Evolutionary conservation across 345 rosid species (phyloP).

Genomic region (Kandelia obovata): DNA sequence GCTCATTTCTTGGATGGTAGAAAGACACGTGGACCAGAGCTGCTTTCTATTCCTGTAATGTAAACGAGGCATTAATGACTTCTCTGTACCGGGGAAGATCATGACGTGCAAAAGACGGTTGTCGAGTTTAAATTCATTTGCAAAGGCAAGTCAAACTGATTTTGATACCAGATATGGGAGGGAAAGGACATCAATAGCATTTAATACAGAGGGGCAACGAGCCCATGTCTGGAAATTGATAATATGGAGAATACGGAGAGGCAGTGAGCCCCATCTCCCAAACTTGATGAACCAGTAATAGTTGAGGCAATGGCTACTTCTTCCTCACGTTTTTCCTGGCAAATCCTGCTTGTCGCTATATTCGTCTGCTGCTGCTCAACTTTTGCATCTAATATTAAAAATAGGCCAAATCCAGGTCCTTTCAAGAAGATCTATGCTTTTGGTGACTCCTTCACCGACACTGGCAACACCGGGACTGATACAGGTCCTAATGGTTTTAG

Average conservation of each 20-base stretch:
- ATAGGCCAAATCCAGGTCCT: conserved; percentile 25
- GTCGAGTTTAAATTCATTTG: neutral
- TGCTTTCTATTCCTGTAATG: neutral
- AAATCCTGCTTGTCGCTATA: conserved; percentile 2
- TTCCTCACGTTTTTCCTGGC: conserved; percentile 13
- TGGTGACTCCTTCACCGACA: conserved; percentile 93
- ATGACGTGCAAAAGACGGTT: neutral
- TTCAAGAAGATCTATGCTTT: conserved; percentile 81
- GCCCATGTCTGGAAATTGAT: neutral
- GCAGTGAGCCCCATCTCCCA: neutral
- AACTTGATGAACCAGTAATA: neutral
- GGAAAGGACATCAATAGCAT: too few relatives aligned
- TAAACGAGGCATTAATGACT: neutral
- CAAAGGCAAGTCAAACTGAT: too few relatives aligned
- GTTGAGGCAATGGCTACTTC: conserved; percentile 19
- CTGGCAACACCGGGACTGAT: conserved; percentile 70
- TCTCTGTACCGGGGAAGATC: neutral
- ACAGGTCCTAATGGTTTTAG: conserved; percentile 71
- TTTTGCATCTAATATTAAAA: conserved; percentile 13
- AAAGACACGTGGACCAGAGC: neutral
- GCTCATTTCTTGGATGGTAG: too few relatives aligned
- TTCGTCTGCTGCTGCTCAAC: conserved; percentile 21
- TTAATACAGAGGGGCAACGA: neutral
- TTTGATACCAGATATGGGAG: too few relatives aligned
- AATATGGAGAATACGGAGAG: neutral